These are phyloP conservation scores for Phycomyces blakesleeanus DNA, from an alignment of 192 early-diverging fungal genomes.

Conservation along the genomic window DNA sequence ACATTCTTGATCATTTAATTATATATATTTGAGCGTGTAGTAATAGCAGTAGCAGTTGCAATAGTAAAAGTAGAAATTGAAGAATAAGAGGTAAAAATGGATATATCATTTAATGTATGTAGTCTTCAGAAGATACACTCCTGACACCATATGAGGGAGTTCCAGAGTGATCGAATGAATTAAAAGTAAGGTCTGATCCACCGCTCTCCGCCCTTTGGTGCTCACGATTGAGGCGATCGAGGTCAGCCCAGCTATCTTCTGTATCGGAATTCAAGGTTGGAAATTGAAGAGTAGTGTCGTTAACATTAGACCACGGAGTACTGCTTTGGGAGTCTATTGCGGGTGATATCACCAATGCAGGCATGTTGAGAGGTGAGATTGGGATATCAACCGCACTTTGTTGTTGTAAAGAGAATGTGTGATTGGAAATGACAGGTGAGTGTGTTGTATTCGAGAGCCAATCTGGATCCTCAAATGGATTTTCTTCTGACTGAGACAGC, in stretches of 20 bases:
- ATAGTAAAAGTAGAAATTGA: no score
- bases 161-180: constrained; percentile 3
- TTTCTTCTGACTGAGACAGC: neutral
- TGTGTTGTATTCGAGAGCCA: neutral
- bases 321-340: no score
- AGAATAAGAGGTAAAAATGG: no score
- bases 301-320: neutral
- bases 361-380: neutral
- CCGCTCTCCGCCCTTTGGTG: neutral
- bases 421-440: neutral
- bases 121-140: neutral
- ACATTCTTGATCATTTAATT: neutral
- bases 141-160: neutral
- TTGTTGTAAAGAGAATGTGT: no score
- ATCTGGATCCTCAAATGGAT: neutral
- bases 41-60: no score
- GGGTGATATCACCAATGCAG: neutral
- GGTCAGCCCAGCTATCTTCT: constrained; percentile 5
- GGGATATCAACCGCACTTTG: neutral
- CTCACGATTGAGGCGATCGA: neutral
- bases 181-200: neutral
- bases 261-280: neutral
- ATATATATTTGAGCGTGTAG: no score
- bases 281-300: neutral
- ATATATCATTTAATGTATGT: no score